These are phyloP conservation scores for Amyloporia xantha DNA, from an alignment of 768 basidiomycete species.

Conservation along the genomic window DNA sequence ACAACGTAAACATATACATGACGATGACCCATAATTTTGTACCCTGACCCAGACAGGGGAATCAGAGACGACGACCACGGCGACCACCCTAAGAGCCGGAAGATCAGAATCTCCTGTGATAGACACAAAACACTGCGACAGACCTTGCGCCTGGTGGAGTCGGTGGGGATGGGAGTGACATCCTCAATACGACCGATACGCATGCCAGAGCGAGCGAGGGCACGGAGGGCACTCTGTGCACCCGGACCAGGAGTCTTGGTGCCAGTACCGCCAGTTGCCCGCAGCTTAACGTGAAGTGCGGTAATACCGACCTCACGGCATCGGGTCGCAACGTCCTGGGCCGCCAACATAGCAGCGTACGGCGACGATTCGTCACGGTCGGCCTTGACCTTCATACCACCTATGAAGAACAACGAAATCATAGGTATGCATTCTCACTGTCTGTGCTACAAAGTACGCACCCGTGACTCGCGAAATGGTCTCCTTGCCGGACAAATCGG, in stretches of 20 bases:
- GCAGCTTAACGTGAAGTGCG: slow-evolving; percentile 97
- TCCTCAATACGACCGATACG: slow-evolving; percentile 97
- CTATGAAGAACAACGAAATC: slow-evolving; percentile 27
- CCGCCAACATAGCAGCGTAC: slow-evolving; percentile 96
- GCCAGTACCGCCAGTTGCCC: slow-evolving; percentile 96
- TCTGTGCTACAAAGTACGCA: slow-evolving; percentile 27
- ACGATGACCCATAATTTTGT: slow-evolving; percentile 25
- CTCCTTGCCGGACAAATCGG: slow-evolving; percentile 98
- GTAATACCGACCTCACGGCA: slow-evolving; percentile 99
- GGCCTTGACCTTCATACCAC: slow-evolving; percentile 99
- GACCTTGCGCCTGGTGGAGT: slow-evolving; percentile 96
- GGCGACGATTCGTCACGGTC: slow-evolving; percentile 99
- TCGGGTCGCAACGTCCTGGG: slow-evolving; percentile 91
- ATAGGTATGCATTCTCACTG: background rate
- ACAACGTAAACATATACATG: slow-evolving; percentile 32
- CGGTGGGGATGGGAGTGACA: slow-evolving; percentile 95
- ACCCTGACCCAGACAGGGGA: slow-evolving; percentile 9
- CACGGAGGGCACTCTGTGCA: slow-evolving; percentile 96
- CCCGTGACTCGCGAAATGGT: slow-evolving; percentile 98
- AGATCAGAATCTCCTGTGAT: background rate
- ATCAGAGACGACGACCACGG: slow-evolving; percentile 91
- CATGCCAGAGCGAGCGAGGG: slow-evolving; percentile 97
- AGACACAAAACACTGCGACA: slow-evolving; percentile 12
- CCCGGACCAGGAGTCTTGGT: slow-evolving; percentile 99
- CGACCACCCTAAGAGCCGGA: slow-evolving; percentile 79